Base-by-base conservation (phyloP, 176 grass and related monocot genomes). In the Aegilops bicornis region DNA sequence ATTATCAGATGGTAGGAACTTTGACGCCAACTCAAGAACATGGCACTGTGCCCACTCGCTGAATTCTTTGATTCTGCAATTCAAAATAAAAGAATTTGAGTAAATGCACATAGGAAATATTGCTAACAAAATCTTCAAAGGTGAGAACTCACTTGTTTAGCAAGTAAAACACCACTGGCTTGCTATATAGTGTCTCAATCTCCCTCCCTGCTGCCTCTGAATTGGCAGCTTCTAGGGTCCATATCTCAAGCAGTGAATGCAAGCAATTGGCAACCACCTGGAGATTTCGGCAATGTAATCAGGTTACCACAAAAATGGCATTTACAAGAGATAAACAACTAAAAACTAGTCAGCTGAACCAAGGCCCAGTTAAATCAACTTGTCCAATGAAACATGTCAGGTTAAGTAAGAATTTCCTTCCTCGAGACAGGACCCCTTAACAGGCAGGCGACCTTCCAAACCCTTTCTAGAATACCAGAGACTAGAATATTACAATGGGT, bases 191-290 rank as follows among this genome's bases (percentile, higher is more conserved):
- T 77, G 92, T 83, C 78, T 99, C 97, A 65, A 96, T 97, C 86
- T 97, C 97, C 78, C 85, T 93, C 58, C 90, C 87, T 68, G 97
- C 94, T 83, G 92, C 94, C 82, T 98, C 94, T 66, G 97, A 97
- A 40, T 91, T 91, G 71, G 80, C 83, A 47, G 92, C 92, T 75
- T 99, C 97, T 70, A 94, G 89, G 56, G 72, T 96, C 97, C 97
- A 99, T 62, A 99, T 99, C 80, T 99, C 97, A 84, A 94, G 92
- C 85, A 99, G 80, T 56, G 94, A 86, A 77, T 90, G 89, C 84
- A 99, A 30, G 80, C 97, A 96, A 93, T 97, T 99, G 43, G 94
- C 97, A 69, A 99, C 92, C 65, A 99, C 97, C 97, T 99, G 85
- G 48, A 82, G 70, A 65, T 82, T 58, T 65, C 19, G 63, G 17